Conservation (phyloP, 2,329 filamentous ascomycete species). For the Septoria petroselini region DNA sequence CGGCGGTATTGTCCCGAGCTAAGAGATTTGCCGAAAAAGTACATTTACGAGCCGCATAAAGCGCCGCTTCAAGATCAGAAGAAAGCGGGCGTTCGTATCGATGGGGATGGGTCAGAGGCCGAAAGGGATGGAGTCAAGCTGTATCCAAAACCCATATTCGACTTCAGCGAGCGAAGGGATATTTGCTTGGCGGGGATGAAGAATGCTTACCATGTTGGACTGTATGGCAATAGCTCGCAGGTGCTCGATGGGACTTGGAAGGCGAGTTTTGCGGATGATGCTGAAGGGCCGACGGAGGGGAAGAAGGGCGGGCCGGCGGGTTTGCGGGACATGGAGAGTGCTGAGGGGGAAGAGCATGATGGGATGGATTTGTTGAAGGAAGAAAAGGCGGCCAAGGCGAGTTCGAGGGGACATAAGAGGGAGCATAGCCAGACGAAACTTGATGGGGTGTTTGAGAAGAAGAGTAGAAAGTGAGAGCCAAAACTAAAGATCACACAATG, state of each 20-base stretch:
- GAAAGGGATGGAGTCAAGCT: constrained; percentile 44
- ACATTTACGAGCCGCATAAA: constrained; percentile 78
- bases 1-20: constrained; percentile 58
- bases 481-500: too few relatives aligned
- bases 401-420: constrained; percentile 32
- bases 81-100: constrained; percentile 62
- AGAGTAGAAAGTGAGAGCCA: constrained; percentile 18
- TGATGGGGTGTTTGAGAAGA: constrained; percentile 35
- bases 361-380: constrained; percentile 8
- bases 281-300: constrained; percentile 47
- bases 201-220: constrained; percentile 61
- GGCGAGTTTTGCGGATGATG: constrained; percentile 47
- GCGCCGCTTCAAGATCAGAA: constrained; percentile 66
- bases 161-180: constrained; percentile 62
- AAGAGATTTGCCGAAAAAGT: constrained; percentile 59
- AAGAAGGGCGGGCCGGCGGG: constrained; percentile 42
- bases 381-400: constrained; percentile 17
- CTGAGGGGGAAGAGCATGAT: constrained; percentile 29
- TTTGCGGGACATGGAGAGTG: constrained; percentile 32
- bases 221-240: constrained; percentile 62
- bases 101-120: constrained; percentile 47
- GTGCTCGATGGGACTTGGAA: constrained; percentile 62
- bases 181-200: constrained; percentile 68
- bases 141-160: constrained; percentile 76
- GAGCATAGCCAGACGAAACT: constrained; percentile 37